Percentiles rank a stretch among this genome's conserved stretches.
Evolutionary conservation across 208 protist species (phyloP).

Genomic region (Crithidia acanthocephali): DNA sequence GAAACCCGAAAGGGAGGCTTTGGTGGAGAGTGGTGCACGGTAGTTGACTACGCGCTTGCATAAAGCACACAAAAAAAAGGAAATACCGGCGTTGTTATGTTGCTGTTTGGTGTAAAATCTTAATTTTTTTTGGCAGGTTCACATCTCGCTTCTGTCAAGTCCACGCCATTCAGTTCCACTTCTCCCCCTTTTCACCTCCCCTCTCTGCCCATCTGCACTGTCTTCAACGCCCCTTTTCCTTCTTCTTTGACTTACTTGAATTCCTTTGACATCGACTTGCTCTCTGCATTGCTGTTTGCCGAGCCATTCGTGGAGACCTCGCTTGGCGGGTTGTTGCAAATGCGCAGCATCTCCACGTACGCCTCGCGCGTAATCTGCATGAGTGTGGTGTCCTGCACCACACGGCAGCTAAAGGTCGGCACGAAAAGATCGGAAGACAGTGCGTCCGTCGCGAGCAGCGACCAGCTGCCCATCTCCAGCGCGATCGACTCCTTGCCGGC

Average conservation of each 20-base stretch:
- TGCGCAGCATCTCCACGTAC: conserved; percentile 62
- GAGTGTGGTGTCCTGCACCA: conserved; percentile 84
- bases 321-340: conserved; percentile 35
- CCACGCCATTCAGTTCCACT: no score
- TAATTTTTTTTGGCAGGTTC: no score
- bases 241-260: background rate
- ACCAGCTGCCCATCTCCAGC: conserved; percentile 89
- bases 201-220: no score
- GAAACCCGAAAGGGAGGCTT: no score
- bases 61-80: no score
- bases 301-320: conserved; percentile 19
- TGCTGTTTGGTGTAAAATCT: no score
- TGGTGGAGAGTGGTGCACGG: no score
- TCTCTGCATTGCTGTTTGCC: conserved; percentile 9
- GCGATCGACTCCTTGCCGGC: conserved; percentile 82
- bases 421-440: conserved; percentile 66
- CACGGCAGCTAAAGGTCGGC: conserved; percentile 88
- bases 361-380: conserved; percentile 83
- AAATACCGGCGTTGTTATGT: no score
- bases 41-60: no score
- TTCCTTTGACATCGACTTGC: conserved; percentile 8
- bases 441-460: conserved; percentile 71
- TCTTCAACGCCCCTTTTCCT: background rate
- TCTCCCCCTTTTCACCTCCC: no score
- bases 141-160: no score